Conservation (phyloP, 2,329 filamentous ascomycete species). For the Thelonectria rubi region DNA sequence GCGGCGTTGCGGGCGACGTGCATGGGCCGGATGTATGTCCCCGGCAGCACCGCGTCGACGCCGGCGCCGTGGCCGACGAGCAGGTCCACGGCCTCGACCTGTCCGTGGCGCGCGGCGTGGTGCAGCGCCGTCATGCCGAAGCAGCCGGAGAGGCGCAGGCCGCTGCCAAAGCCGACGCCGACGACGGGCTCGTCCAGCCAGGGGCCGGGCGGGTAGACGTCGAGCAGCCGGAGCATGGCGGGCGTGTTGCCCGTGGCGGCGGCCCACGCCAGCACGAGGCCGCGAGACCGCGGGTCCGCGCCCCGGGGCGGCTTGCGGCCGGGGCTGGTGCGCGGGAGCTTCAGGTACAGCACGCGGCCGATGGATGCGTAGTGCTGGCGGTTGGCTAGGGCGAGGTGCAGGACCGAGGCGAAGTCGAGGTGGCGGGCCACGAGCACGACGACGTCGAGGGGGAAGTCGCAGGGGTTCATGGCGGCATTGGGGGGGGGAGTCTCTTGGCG, state of each 20-base stretch:
- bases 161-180: conserved; percentile 2
- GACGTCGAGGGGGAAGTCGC: too few species aligned
- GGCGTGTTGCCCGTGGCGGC: conserved; percentile 10
- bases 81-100: conserved; percentile 5
- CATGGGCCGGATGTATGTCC: conserved; percentile 14
- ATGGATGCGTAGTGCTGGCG: neutral
- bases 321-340: neutral
- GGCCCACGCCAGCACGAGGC: conserved; percentile 17
- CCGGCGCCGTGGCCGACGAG: conserved; percentile 15
- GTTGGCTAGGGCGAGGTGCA: too few species aligned
- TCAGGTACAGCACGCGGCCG: neutral
- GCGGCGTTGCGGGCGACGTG: conserved; percentile 13
- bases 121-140: conserved; percentile 23
- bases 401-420: too few species aligned
- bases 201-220: neutral
- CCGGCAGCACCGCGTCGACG: neutral
- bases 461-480: too few species aligned
- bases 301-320: neutral
- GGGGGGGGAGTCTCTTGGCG: too few species aligned
- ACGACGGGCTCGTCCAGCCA: conserved; percentile 22
- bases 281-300: conserved; percentile 9
- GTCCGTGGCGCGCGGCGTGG: conserved; percentile 18
- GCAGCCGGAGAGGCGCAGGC: neutral
- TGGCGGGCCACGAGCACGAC: too few species aligned
- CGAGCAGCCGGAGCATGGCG: conserved; percentile 4